Evolutionary conservation across 1,284 basidiomycete species (phyloP), one percentile per base, ranked within the genome.

Genomic region (Farysia itapuensis): DNA sequence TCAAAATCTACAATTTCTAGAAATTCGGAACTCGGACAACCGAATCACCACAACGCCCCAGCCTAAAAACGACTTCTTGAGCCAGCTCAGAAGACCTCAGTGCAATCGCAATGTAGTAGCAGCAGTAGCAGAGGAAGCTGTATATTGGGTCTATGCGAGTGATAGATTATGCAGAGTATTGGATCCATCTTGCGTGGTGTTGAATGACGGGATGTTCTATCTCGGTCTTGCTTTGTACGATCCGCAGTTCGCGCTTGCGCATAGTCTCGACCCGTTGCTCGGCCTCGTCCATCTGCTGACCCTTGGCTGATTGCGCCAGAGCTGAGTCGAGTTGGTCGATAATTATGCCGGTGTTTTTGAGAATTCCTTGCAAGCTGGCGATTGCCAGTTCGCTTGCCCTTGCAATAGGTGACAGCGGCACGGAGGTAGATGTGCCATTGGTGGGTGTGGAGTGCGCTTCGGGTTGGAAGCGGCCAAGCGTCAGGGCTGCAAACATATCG

Each of bases 401-500:
- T 6, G 78, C 83, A 79, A 40, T 87, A 82, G 24, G 84, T 44
- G 25, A 89, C 77, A 6, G 81, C 75, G 5, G 79, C 46, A 8
- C 18, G 8, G 12, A 8, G 8, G 9, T 18, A 8, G 16, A 8
- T 18, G 11, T 16, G 13, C 11, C 9, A 11, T 11, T 9, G 11
- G 31, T 11, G 12, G 31, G 11, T 9, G 9, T 18, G 9, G 16
- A 9, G 25, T 23, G 26, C 14, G 19, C 8, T 18, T 36, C 40
- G 16, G 35, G 47, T n/a, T 79, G 72, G 76, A 86, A 96, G 67
- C 93, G 86, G 0, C 86, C 94, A 0, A 95, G 80, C 14, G 93
- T 84, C 42, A 98, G 84, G 0, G 95, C 90, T 2, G 93, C 92
- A 79, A 99, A 98, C 40, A 97, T 84, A 75, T 99, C 94, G 12